Evolutionary conservation across 148 eudicot species (phyloP), one percentile per base, ranked within the genome.

Genomic region (Heliamphora exappendiculata): DNA sequence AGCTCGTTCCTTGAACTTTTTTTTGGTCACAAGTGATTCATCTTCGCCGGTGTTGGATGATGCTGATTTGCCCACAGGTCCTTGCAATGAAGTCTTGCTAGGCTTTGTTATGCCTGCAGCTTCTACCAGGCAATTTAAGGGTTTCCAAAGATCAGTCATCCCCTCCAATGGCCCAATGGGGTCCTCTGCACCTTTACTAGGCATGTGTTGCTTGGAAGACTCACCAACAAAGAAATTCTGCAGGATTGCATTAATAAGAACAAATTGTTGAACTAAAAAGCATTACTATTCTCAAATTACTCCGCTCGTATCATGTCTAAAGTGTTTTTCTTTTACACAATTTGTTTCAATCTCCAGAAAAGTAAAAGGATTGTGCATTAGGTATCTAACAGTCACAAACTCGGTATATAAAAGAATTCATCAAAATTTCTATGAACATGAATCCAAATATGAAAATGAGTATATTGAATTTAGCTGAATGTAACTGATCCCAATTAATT

Each of bases 61-160:
- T 24, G 76, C 80, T 55, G 72, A 5, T 78, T 88, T 85, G 34
- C 51, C 37, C 50, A 80, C 75, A 64, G 79, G 54, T 67, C 81
- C 84, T 54, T 67, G 83, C 78, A 79, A 50, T 57, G 67, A 54
- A 42, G 84, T 54, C 82, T 84, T 86, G 47, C 79, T 67, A 78
- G 72, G 72, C 62, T 82, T 86, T 76, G 80, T 86, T 74, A 83
- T 74, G 42, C 84, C 86, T 65, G 85, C 91, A 59, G 91, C 89
- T 74, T 85, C 91, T 70, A 85, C 85, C 24, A 86, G 88, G 71
- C 82, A 79, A 76, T 83, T 83, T 69, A 88, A 80, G 36, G 91
- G 89, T 78, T 81, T 83, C 89, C 88, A 85, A 34, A 85, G 67
- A 68, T 88, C 86, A 68, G n/a, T 73, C 73, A 81, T 83, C 58